These are phyloP conservation scores for Cyclotella choctawhatcheeana DNA, from an alignment of 108 stramenopile genomes.

Conservation along the genomic window DNA sequence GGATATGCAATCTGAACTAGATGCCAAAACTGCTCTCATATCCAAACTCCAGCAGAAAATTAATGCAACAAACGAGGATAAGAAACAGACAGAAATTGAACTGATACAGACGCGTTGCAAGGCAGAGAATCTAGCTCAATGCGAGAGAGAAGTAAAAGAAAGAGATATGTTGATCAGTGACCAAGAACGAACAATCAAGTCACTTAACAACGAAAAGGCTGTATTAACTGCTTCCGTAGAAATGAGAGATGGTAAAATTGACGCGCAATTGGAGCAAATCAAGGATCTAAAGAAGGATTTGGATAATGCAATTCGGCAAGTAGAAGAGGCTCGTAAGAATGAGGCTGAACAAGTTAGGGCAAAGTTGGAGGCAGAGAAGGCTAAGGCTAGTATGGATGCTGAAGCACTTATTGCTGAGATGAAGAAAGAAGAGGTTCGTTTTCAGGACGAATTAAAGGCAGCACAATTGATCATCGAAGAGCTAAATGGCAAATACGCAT, in stretches of 20 bases:
- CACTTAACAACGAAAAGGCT: constrained; percentile 81
- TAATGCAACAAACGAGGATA: constrained; percentile 1
- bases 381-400: constrained; percentile 10
- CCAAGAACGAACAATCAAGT: constrained; percentile 35
- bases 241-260: constrained; percentile 76
- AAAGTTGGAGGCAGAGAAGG: constrained; percentile 15
- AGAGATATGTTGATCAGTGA: constrained; percentile 21
- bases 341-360: constrained; percentile 9
- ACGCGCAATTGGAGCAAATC: constrained; percentile 45
- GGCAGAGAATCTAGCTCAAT: constrained; percentile 20
- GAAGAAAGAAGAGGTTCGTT: constrained; percentile 41
- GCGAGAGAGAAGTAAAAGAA: constrained; percentile 20
- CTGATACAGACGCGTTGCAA: constrained; percentile 23
- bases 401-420: constrained; percentile 31
- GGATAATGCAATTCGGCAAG: constrained; percentile 8
- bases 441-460: constrained; percentile 50
- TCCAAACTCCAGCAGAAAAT: constrained; percentile 38
- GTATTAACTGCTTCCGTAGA: constrained; percentile 76
- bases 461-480: constrained; percentile 42
- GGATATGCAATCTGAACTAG: constrained; percentile 55
- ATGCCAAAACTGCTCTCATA: constrained; percentile 42
- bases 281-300: constrained; percentile 37
- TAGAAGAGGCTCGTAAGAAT: constrained; percentile 18
- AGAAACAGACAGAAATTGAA: constrained; percentile 39
- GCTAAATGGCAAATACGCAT: constrained; percentile 30